Percentiles rank a stretch among this genome's conserved stretches.
Conservation (phyloP, 192 early-diverging fungal genomes). For the Borealophlyctis nickersoniae region DNA sequence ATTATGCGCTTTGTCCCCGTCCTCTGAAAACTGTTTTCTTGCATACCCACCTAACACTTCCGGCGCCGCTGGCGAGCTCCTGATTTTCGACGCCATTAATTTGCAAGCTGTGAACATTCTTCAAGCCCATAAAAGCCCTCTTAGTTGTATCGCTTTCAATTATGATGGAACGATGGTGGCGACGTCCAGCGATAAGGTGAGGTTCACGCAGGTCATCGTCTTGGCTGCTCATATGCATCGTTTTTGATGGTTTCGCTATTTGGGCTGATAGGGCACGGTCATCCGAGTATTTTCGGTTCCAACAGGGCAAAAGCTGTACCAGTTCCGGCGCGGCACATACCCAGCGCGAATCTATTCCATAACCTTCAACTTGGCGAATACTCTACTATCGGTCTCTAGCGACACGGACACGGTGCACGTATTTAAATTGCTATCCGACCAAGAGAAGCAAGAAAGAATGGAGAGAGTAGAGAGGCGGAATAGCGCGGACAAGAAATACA, state of each 20-base stretch:
- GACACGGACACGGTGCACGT: slow-evolving; percentile 97
- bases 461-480: background rate
- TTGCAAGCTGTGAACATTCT: slow-evolving; percentile 91
- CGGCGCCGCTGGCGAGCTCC: slow-evolving; percentile 70
- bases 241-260: background rate
- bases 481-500: slow-evolving; percentile 9
- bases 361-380: slow-evolving; percentile 71
- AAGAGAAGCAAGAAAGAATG: slow-evolving; percentile 6
- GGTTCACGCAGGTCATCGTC: too few relatives aligned
- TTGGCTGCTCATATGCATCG: too few relatives aligned
- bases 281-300: slow-evolving; percentile 92
- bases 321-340: slow-evolving; percentile 94
- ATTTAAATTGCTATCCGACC: slow-evolving; percentile 64
- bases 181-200: slow-evolving; percentile 92
- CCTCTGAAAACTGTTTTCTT: slow-evolving; percentile 90
- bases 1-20: slow-evolving; percentile 87
- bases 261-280: slow-evolving; percentile 73
- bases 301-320: slow-evolving; percentile 78
- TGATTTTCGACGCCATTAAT: slow-evolving; percentile 85
- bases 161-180: slow-evolving; percentile 90
- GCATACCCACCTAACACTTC: slow-evolving; percentile 80
- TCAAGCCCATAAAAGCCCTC: slow-evolving; percentile 90
- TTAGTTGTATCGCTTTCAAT: slow-evolving; percentile 83
- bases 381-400: slow-evolving; percentile 77
- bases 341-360: slow-evolving; percentile 89